Base-by-base conservation (phyloP, 495 filamentous ascomycete genomes). In the Neurospora sp. region DNA sequence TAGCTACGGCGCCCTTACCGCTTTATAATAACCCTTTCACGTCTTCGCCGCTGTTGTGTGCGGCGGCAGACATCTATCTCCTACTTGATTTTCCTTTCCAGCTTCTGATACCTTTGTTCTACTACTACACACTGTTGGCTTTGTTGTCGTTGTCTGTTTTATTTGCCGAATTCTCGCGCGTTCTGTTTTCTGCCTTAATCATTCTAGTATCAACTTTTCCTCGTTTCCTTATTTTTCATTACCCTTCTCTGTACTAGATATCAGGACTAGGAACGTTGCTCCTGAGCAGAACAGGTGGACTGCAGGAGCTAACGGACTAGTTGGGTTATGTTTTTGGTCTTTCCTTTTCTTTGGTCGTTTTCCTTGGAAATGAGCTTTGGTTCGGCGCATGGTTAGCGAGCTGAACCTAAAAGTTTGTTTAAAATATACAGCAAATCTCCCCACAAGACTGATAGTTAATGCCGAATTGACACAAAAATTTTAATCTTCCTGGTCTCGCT, bases 1-100 rank as follows among this genome's bases (percentile, higher is more conserved):
- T 85, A 85, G 82, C 84, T 84, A 84, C 82, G 81, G 80, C 81
- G 75, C 76, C 79, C 77, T 75, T 85, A 85, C 77, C 79, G 73
- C 69, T 79, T 81, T 75, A 80, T 82, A 82, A 82, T 84, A 77
- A 77, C 72, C 77, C 70, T 75, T 72, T 77, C 72, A 71, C 68
- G 69, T 71, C 71, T 70, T 74, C 70, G 40, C 40, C 40, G 75
- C 72, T 78, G 53, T 35, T 65, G 20, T 59, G 48, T 65, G 27
- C 53, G 7, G 53, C 53, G 53, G 53, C 53, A 61, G 53, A 65
- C 27, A 65, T 65, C 7, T 18, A 14, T 65, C 53, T 65, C 53
- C 27, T 61, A 61, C 22, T 65, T 27, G 31, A 31, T 73, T 59
- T 45, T 40, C 18, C 38, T 69, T 61, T 59, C 18, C 22, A 65